Conservation (phyloP, 192 early-diverging fungal species). For the Coemansia sp. region DNA sequence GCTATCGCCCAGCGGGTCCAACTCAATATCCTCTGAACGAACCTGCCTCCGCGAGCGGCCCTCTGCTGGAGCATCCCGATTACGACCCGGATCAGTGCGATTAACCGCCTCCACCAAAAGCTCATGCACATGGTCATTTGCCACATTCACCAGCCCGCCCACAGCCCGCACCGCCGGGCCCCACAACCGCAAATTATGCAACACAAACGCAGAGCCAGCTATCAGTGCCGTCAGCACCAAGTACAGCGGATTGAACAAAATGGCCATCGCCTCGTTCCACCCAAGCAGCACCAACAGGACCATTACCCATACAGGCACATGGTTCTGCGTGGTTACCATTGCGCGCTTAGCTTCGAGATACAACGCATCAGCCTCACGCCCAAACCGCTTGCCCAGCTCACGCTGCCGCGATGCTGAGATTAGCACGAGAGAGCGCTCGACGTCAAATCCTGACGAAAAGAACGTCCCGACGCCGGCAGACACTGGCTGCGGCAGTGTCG, state of each 20-base stretch:
- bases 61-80: background rate
- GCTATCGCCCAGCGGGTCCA: conserved; percentile 24
- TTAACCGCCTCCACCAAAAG: conserved; percentile 55
- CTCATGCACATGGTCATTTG: conserved; percentile 50
- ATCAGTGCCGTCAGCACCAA: conserved; percentile 65
- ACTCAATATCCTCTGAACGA: conserved; percentile 23
- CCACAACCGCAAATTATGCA: conserved; percentile 67
- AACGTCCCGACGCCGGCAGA: conserved; percentile 7
- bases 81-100: conserved; percentile 44
- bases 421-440: conserved; percentile 61
- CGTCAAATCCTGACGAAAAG: conserved; percentile 59
- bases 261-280: conserved; percentile 92
- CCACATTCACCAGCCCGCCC: conserved; percentile 44
- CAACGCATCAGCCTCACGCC: conserved; percentile 84
- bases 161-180: conserved; percentile 61
- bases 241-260: conserved; percentile 85
- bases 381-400: conserved; percentile 79
- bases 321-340: conserved; percentile 82
- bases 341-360: conserved; percentile 96
- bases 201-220: conserved; percentile 58
- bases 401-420: conserved; percentile 62
- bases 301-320: conserved; percentile 85
- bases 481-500: background rate
- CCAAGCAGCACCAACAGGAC: conserved; percentile 78
- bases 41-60: background rate